phyloP scores from a whole-genome alignment of 164 flowering plant species.

The Brasenia schreberi region DNA sequence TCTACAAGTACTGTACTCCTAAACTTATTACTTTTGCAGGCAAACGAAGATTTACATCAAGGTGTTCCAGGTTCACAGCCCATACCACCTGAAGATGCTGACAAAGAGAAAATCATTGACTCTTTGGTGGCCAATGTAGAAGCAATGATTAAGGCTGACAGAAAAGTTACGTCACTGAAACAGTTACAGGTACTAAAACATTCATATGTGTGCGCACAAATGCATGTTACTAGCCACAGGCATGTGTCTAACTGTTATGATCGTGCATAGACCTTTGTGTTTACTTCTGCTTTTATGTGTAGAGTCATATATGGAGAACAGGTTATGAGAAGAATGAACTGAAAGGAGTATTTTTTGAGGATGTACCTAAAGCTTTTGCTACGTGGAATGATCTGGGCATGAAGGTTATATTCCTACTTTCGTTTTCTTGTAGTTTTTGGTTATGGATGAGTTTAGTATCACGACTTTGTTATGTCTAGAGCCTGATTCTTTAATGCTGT shows the following conservation, averaged over 20 bases:
- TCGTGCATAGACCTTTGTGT: neutral
- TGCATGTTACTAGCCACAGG: neutral
- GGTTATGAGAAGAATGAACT: conserved; percentile 70
- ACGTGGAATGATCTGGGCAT: conserved; percentile 71
- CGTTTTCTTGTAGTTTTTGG: neutral
- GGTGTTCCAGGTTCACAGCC: conserved; percentile 65
- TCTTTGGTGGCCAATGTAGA: too few species aligned
- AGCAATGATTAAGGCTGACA: too few species aligned
- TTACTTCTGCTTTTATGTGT: conserved; percentile 3
- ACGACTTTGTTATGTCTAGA: too few species aligned
- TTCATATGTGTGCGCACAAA: neutral
- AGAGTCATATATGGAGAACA: conserved; percentile 98
- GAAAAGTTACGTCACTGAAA: conserved; percentile 54
- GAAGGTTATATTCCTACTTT: conserved; percentile 33
- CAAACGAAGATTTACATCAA: conserved; percentile 53
- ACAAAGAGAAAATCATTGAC: too few species aligned
- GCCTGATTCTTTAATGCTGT: too few species aligned
- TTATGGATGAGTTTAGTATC: too few species aligned
- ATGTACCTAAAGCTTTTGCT: conserved; percentile 82
- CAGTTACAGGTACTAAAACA: conserved; percentile 56
- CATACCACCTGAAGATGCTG: conserved; percentile 35
- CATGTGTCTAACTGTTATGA: neutral
- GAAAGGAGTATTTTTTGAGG: conserved; percentile 70
- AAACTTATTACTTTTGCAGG: conserved; percentile 21
- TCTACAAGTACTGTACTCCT: too few species aligned